phyloP scores from a whole-genome alignment of 768 basidiomycete species.

The Leucogyrophana mollusca region DNA sequence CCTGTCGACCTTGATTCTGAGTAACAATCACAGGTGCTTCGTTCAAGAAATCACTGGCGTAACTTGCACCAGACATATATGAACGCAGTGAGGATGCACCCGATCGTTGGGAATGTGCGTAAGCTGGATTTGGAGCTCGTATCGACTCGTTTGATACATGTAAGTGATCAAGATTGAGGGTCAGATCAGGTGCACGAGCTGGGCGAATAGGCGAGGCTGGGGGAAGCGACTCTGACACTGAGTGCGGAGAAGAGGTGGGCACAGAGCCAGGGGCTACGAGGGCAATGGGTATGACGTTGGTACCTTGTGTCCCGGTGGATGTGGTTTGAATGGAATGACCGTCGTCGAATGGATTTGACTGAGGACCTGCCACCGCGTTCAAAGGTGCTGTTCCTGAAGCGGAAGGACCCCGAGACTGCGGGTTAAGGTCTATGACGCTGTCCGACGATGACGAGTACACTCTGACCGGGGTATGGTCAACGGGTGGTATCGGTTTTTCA shows the following conservation, averaged over 20 bases:
- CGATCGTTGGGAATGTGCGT: slow-evolving; percentile 52
- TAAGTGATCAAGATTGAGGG: slow-evolving; percentile 62
- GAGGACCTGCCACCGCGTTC: slow-evolving; percentile 21
- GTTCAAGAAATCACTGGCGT: slow-evolving; percentile 74
- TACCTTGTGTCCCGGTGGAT: slow-evolving; percentile 69
- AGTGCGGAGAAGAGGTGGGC: slow-evolving; percentile 30
- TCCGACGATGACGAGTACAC: slow-evolving; percentile 48
- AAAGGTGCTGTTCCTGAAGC: not conserved
- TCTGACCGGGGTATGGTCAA: slow-evolving; percentile 42
- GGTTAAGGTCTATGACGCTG: slow-evolving; percentile 61
- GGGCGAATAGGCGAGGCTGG: slow-evolving; percentile 51
- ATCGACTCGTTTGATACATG: slow-evolving; percentile 57
- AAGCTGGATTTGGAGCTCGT: slow-evolving; percentile 31
- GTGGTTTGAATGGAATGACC: slow-evolving; percentile 76
- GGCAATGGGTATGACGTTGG: slow-evolving; percentile 87
- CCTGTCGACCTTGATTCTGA: slow-evolving; percentile 62
- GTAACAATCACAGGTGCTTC: slow-evolving; percentile 84
- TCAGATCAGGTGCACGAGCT: slow-evolving; percentile 55
- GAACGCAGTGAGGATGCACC: slow-evolving; percentile 59
- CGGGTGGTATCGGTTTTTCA: slow-evolving; percentile 49
- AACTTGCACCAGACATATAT: slow-evolving; percentile 73
- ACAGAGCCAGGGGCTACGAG: slow-evolving; percentile 62
- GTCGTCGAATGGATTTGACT: slow-evolving; percentile 74
- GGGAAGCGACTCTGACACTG: slow-evolving; percentile 22
- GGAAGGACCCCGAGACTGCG: slow-evolving; percentile 40